Percentiles rank a stretch among this genome's conserved stretches.
Evolutionary conservation across 1,284 basidiomycete species (phyloP).

Genomic region (Cryptococcus sp.): DNA sequence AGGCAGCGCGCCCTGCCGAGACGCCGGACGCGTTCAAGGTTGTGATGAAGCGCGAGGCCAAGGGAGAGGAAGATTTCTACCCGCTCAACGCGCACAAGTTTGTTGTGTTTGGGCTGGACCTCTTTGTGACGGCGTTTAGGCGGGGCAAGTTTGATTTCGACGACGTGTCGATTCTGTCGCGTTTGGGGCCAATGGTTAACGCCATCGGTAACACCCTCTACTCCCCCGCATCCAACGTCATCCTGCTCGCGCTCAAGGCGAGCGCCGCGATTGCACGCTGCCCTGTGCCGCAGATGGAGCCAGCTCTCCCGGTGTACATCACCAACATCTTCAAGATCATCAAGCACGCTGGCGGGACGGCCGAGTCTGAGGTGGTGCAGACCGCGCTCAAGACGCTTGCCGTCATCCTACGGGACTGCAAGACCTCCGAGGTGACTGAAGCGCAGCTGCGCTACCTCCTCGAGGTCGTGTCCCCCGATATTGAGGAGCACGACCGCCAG

Average conservation of each 20-base stretch:
- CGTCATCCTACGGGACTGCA: constrained; percentile 78
- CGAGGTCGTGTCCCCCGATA: constrained; percentile 78
- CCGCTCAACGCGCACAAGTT: constrained; percentile 79
- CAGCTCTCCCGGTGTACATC: constrained; percentile 77
- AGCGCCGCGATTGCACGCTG: constrained; percentile 78
- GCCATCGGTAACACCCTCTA: constrained; percentile 92
- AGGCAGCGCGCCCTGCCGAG: constrained; percentile 39
- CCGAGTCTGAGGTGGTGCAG: constrained; percentile 84
- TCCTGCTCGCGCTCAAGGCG: constrained; percentile 76
- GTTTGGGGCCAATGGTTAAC: constrained; percentile 80
- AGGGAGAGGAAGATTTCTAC: constrained; percentile 65
- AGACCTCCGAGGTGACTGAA: constrained; percentile 76
- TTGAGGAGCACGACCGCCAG: constrained; percentile 92
- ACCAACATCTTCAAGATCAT: constrained; percentile 83
- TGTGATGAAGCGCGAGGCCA: constrained; percentile 64
- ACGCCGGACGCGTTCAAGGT: constrained; percentile 64
- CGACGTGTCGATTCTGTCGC: constrained; percentile 65
- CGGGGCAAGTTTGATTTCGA: constrained; percentile 82
- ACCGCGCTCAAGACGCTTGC: constrained; percentile 83
- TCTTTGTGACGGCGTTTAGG: constrained; percentile 83
- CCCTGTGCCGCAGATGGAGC: constrained; percentile 72
- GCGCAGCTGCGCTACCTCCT: constrained; percentile 84
- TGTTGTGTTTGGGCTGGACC: constrained; percentile 85
- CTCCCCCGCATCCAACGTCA: constrained; percentile 72
- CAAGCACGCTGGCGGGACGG: constrained; percentile 73